These are phyloP conservation scores for Mrakia hoshinonis DNA, from an alignment of 768 basidiomycete species.

Conservation along the genomic window DNA sequence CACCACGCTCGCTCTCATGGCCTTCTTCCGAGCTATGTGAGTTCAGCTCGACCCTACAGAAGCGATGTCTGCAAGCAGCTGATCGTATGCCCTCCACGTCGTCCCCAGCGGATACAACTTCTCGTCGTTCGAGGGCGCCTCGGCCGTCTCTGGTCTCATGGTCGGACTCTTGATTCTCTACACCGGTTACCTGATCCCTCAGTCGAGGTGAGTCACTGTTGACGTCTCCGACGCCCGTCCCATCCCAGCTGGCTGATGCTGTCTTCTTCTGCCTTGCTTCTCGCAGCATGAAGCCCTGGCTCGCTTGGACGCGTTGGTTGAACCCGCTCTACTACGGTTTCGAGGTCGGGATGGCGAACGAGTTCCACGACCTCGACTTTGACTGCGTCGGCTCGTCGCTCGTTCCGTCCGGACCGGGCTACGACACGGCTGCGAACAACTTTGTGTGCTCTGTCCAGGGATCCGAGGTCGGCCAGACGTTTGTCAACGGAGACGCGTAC, in stretches of 20 bases:
- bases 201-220: neutral
- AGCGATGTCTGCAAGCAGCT: too few relatives aligned
- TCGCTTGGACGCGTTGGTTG: slow-evolving; percentile 70
- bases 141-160: slow-evolving; percentile 23
- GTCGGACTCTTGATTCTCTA: slow-evolving; percentile 26
- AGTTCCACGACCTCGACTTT: slow-evolving; percentile 64
- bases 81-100: too few relatives aligned
- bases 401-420: slow-evolving; percentile 38
- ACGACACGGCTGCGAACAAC: slow-evolving; percentile 31
- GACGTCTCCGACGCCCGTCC: too few relatives aligned
- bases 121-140: slow-evolving; percentile 27
- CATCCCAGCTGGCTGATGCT: neutral
- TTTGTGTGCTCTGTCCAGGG: slow-evolving; percentile 37
- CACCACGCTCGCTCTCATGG: slow-evolving; percentile 28
- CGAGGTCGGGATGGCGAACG: slow-evolving; percentile 73
- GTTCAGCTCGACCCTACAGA: neutral
- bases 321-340: slow-evolving; percentile 70
- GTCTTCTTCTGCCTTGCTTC: slow-evolving; percentile 42
- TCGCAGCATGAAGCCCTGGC: slow-evolving; percentile 68
- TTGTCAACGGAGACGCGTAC: slow-evolving; percentile 48
- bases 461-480: slow-evolving; percentile 33
- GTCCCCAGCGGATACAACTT: slow-evolving; percentile 27
- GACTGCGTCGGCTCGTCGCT: slow-evolving; percentile 34
- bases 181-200: slow-evolving; percentile 25
- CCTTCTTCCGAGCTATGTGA: slow-evolving; percentile 24